A percentile compares a stretch with the other conserved stretches of the same genome.
phyloP scores from a whole-genome alignment of 1,284 basidiomycete species.

The Microbotryum intermedium region DNA sequence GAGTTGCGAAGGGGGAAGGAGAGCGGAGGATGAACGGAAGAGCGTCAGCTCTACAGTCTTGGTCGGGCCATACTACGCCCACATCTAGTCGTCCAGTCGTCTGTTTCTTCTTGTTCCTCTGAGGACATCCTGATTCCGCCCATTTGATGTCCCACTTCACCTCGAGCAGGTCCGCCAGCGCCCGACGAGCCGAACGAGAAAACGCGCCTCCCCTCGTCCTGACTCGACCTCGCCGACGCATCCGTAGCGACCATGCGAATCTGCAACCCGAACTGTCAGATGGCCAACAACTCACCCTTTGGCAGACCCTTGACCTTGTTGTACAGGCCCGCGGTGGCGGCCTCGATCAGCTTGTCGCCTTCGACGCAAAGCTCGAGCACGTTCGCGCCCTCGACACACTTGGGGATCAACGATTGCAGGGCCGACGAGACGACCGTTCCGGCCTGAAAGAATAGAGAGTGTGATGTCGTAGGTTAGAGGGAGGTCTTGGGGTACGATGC shows the following conservation, averaged over 20 bases:
- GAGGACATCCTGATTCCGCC: too few relatives aligned
- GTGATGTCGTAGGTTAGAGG: not conserved
- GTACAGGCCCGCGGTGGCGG: constrained; percentile 74
- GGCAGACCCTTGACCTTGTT: constrained; percentile 78
- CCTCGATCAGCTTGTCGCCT: constrained; percentile 85
- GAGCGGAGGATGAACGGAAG: not conserved
- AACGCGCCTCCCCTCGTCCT: too few relatives aligned
- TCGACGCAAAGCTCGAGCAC: constrained; percentile 77
- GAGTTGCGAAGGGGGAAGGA: not conserved
- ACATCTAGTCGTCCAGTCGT: too few relatives aligned
- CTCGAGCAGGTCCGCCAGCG: too few relatives aligned
- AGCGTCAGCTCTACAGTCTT: too few relatives aligned
- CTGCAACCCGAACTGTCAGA: not conserved
- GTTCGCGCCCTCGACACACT: constrained; percentile 67
- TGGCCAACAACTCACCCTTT: constrained; percentile 28
- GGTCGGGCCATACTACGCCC: too few relatives aligned
- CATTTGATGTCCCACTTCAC: too few relatives aligned
- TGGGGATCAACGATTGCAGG: constrained; percentile 72
- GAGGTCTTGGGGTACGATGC: not conserved
- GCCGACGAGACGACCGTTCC: constrained; percentile 82
- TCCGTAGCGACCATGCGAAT: not conserved
- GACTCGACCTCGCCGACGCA: too few relatives aligned
- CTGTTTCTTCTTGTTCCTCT: too few relatives aligned
- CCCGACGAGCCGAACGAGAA: too few relatives aligned
- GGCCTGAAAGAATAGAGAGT: constrained; percentile 43